A percentile compares a stretch with the other conserved stretches of the same genome.
These are phyloP conservation scores for Epichloe gansuensis DNA, from an alignment of 2,329 filamentous ascomycete genomes.

Conservation along the genomic window DNA sequence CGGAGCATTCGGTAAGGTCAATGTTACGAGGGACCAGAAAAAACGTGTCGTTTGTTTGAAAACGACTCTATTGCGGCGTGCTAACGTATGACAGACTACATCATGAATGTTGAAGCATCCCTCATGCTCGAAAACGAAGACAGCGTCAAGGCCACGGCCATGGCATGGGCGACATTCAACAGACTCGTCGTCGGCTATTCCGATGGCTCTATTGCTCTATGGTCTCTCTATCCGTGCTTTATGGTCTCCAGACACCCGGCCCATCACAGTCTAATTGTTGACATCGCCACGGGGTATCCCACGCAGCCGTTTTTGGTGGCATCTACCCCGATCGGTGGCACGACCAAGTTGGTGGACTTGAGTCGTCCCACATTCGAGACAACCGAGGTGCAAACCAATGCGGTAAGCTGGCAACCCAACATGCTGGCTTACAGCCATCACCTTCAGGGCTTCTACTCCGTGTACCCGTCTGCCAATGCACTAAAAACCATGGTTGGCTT, in stretches of 20 bases:
- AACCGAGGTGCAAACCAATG: constrained; percentile 39
- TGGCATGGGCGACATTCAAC: constrained; percentile 44
- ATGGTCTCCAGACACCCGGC: constrained; percentile 39
- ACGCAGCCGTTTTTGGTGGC: constrained; percentile 44
- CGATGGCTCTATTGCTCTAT: constrained; percentile 44
- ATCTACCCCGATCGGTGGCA: constrained; percentile 42
- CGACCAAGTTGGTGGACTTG: constrained; percentile 40
- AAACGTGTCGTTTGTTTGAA: too few relatives aligned
- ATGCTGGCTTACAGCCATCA: constrained; percentile 43
- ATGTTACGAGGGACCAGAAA: too few relatives aligned
- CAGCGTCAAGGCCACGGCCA: constrained; percentile 35
- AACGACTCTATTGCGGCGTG: constrained; percentile 5
- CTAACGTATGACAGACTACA: background rate
- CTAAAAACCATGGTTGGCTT: constrained; percentile 41
- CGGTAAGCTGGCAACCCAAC: constrained; percentile 40
- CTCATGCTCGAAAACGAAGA: constrained; percentile 35
- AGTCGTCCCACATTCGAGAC: constrained; percentile 38
- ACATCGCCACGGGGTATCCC: constrained; percentile 44
- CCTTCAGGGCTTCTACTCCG: constrained; percentile 40
- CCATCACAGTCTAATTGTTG: constrained; percentile 42
- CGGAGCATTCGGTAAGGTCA: constrained; percentile 29
- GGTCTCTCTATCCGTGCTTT: constrained; percentile 39
- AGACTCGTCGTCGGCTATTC: constrained; percentile 42
- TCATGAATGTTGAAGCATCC: constrained; percentile 15
- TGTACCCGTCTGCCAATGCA: constrained; percentile 40